Base-by-base conservation (phyloP, 495 filamentous ascomycete genomes). In the Rusavskia elegans region DNA sequence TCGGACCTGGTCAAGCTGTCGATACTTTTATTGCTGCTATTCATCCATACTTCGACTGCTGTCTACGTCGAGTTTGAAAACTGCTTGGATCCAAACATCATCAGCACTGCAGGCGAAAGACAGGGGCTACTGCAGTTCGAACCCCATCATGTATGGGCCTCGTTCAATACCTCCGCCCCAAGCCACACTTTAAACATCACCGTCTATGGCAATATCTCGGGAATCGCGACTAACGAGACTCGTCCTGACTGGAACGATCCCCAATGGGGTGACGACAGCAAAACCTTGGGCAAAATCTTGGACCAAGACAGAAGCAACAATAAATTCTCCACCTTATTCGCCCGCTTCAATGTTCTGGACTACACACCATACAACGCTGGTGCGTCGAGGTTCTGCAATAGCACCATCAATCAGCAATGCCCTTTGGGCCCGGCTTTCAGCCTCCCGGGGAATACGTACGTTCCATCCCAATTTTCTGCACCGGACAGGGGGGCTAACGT, bases 171-270 rank as follows among this genome's bases (percentile, higher is more conserved):
- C 21, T 63, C 67, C 19, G 66, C 75, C 52, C 61, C 77, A 11
- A 76, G 73, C 48, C 78, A 88, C 60, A 79, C 79, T 37, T 69
- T 98, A 29, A 78, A 78, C 52, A 68, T 96, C 27, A 95, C 81
- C 1, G 79, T 95, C 20, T 96, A 87, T 68, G 89, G 89, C 21
- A 95, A 96, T 65, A 87, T 97, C 20, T 82, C 81, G 25, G 92
- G 92, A 8, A 68, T 68, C 16, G 63, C 66, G 17, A 67, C 68
- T 50, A 41, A 56, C 30, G 60, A 64, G 5, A 54, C 63, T 16
- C 71, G 79, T 53, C 85, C 85, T 40, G 51, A 69, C 5, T 61
- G 66, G 40, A 63, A 75, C 44, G 67, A 75, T 56, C 61, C 71
- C 5, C 60, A 65, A 45, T 79, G 82, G 71, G 59, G 45, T 1